A percentile compares a stretch with the other conserved stretches of the same genome.
Evolutionary conservation across 1,284 basidiomycete species (phyloP).

Genomic region (Hemileia vastatrix): DNA sequence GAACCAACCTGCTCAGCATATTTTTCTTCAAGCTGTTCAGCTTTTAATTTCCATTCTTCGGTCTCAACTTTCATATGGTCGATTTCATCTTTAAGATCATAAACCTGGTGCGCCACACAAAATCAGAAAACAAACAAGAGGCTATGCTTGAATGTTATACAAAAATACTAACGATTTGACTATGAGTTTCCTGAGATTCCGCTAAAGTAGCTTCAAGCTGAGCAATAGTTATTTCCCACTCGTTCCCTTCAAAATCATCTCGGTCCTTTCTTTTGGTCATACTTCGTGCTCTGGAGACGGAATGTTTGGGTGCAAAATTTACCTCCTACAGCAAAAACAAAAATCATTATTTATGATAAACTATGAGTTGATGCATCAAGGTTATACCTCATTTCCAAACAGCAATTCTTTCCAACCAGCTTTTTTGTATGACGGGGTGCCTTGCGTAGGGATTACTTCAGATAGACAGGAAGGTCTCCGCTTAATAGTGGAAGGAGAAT

Average conservation of each 20-base stretch:
- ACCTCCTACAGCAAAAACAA: neutral
- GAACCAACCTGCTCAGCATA: too few relatives aligned
- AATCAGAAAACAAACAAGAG: too few relatives aligned
- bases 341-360: neutral
- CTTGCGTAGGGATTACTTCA: neutral
- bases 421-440: neutral
- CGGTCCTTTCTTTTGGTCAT: neutral
- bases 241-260: too few relatives aligned
- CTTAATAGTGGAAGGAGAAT: too few relatives aligned
- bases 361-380: neutral
- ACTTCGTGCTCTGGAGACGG: neutral
- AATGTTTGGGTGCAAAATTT: neutral
- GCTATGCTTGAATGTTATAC: too few relatives aligned
- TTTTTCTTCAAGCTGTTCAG: too few relatives aligned
- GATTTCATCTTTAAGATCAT: too few relatives aligned
- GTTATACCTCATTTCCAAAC: neutral
- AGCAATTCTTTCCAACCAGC: slow-evolving; percentile 19
- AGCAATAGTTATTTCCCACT: slow-evolving; percentile 10
- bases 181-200: slow-evolving; percentile 15
- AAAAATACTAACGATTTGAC: too few relatives aligned
- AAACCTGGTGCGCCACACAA: too few relatives aligned
- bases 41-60: too few relatives aligned
- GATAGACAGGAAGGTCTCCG: slow-evolving; percentile 10
- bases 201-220: slow-evolving; percentile 16
- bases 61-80: too few relatives aligned